Base-by-base conservation (phyloP, 1,284 basidiomycete genomes). In the Moesziomyces sp. region DNA sequence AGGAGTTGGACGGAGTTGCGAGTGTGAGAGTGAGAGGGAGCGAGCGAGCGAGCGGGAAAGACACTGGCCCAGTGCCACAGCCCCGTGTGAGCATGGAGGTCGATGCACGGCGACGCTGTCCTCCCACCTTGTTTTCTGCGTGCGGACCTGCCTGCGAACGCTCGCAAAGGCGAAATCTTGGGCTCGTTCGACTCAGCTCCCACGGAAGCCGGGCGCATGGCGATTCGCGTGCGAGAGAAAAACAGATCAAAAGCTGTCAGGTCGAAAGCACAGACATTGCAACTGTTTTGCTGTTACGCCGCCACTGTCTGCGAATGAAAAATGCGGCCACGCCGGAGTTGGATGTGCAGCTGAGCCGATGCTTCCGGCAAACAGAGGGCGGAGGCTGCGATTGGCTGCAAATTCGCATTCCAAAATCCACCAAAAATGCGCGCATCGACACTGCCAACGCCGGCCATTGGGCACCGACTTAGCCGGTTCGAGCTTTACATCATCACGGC, bases 371-470 rank as follows among this genome's bases (percentile, higher is more conserved):
- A 61, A 24, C 1, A 2, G 30, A 33, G 13, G 10, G 30, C 30
- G 52, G 64, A 67, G 58, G 64, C 58, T 56, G 58, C 64, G 57
- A 58, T 38, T 54, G 42, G 16, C 40, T 40, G n/a, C 21, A n/a
- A 44, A 8, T 5, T 28, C 6, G 26, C 26, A 28, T 28, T n/a
- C n/a, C 4, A 16, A 6, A 18, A 16, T 13, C 26, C 6, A 5
- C 14, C 1, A 33, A 18, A 38, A 19, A 48, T 49, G 56, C 48
- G 63, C 48, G 46, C 18, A 49, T 51, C 23, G 43, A 38, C 24
- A n/a, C 40, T 13, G 33, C 26, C 19, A 33, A 33, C 30, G 30
- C 30, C 30, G 30, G 30, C 30, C 30, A 33, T 33, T 33, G 30
- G 3, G 30, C 30, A 33, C 13, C 10, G 30, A 53, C 16, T 60